Base-by-base conservation (phyloP, 768 basidiomycete genomes). In the Postia placenta region DNA sequence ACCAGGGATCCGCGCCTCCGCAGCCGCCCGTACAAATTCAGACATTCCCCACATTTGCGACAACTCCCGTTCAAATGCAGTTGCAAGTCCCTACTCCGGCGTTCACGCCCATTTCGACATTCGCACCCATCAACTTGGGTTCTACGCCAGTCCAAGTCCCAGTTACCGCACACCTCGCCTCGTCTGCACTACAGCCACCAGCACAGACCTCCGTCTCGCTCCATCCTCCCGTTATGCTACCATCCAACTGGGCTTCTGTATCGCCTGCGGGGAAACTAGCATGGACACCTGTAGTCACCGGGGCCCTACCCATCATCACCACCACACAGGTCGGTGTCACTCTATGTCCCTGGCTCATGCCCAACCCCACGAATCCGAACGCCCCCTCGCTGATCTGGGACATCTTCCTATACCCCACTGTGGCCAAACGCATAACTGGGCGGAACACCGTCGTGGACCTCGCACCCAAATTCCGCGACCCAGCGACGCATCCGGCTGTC, bases 381-480 rank as follows among this genome's bases (percentile, higher is more conserved):
- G 46, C 67, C 4, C 67, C 70, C 6, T 14, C 12, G 11, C 38
- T 73, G 23, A 37, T 57, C 25, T 72, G 70, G 70, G 69, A 72
- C 47, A 47, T 71, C 37, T 57, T 63, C 14, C 61, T 60, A n/a
- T 60, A 63, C 25, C 70, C 70, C 6, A 47, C 56, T 2, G 63
- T 56, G 1, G 64, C 67, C 0, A 62, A 56, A 54, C 60, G 65
- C 11, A 47, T 69, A 39, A 69, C 67, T 0, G 44, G 64, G 1
- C 58, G 63, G 5, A 57, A 62, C 15, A 51, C 60, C 43, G 35
- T 58, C 47, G 50, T 65, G 14, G 55, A 58, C 20, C 38, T 66
- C 46, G 37, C 19, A 2, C 26, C 47, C 17, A 51, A 60, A 30
- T 50, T 55, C 54, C 45, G 25, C 0, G 38, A 64, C 11, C 5